phyloP scores from a whole-genome alignment of 495 filamentous ascomycete species.

The Rhypophila decipiens region DNA sequence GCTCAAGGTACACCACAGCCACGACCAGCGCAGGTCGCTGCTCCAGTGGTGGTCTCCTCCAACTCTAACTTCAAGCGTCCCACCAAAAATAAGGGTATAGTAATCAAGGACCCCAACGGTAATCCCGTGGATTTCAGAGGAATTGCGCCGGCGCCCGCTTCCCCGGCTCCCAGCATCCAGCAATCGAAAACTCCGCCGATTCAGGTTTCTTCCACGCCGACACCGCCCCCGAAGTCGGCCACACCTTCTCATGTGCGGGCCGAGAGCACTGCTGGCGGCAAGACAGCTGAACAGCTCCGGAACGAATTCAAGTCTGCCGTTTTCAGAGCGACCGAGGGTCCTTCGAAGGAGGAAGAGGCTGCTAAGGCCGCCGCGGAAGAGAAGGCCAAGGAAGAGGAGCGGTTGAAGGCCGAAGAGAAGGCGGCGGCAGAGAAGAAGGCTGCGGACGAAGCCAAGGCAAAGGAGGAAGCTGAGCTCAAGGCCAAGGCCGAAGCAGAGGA shows the following conservation, averaged over 20 bases:
- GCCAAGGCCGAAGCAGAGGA: constrained; percentile 50
- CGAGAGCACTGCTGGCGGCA: constrained; percentile 40
- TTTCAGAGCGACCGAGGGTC: constrained; percentile 33
- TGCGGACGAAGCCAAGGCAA: constrained; percentile 58
- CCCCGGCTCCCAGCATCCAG: constrained; percentile 41
- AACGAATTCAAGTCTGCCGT: constrained; percentile 48
- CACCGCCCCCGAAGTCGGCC: constrained; percentile 42
- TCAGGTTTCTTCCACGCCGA: constrained; percentile 45
- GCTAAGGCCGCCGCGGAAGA: constrained; percentile 45
- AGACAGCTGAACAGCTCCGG: constrained; percentile 45
- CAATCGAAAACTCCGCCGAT: constrained; percentile 49
- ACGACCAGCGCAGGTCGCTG: constrained; percentile 50
- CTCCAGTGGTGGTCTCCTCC: constrained; percentile 54
- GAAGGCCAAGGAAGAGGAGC: constrained; percentile 33
- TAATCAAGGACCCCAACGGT: constrained; percentile 73
- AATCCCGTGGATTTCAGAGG: constrained; percentile 44
- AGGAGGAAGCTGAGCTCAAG: constrained; percentile 43
- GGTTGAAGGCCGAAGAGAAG: constrained; percentile 32
- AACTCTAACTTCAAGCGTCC: constrained; percentile 47
- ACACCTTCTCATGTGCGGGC: constrained; percentile 40
- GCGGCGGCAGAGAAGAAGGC: constrained; percentile 48
- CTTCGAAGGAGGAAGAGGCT: constrained; percentile 38
- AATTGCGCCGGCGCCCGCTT: constrained; percentile 35
- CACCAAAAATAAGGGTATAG: constrained; percentile 61
- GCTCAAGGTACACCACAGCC: constrained; percentile 39